Base-by-base conservation (phyloP, 169 alveolate species). In the Plasmodium inui region DNA sequence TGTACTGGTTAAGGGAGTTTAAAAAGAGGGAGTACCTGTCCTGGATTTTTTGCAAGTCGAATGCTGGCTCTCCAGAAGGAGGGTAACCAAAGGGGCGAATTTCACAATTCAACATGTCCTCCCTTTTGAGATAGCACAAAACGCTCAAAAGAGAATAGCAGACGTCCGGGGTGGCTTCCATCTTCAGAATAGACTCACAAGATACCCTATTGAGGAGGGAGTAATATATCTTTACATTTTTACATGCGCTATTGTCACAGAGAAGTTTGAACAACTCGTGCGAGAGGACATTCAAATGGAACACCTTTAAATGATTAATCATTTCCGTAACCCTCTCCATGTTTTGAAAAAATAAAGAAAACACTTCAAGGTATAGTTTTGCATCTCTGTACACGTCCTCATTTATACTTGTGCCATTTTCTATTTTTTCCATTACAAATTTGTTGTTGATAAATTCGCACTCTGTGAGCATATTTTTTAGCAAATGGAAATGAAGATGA, bases 391-490 rank as follows among this genome's bases (percentile, higher is more conserved):
- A 88, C 14, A 55, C 53, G 30, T 55, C 83, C 30, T 88, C 89
- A 12, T 88, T 72, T 88, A 88, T 57, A 22, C 74, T n/a, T 61
- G 34, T 30, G 50, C 32, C 71, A n/a, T 78, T 78, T 55, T 79
- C 73, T n/a, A 88, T 55, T 78, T 79, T 79, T 61, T 79, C 88
- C 61, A 79, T 57, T 10, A 88, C 10, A 57, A 73, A 57, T 34
- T 37, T 55, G 4, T 57, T 28, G 46, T 79, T 50, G n/a, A 88
- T 88, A 26, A 44, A 79, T n/a, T 88, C 57, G 70, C 55, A 78
- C 82, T 55, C 44, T 88, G 81, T 88, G 71, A 88, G 78, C 28
- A 88, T 32, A 88, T 88, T 67, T 79, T 88, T 70, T 30, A 88
- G 55, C 37, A 88, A 73, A 41, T 88, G 81, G 10, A 88, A 78